Evolutionary conservation across 179 eudicot genomes (phyloP).

Genomic region (Heliamphora pulchella): DNA sequence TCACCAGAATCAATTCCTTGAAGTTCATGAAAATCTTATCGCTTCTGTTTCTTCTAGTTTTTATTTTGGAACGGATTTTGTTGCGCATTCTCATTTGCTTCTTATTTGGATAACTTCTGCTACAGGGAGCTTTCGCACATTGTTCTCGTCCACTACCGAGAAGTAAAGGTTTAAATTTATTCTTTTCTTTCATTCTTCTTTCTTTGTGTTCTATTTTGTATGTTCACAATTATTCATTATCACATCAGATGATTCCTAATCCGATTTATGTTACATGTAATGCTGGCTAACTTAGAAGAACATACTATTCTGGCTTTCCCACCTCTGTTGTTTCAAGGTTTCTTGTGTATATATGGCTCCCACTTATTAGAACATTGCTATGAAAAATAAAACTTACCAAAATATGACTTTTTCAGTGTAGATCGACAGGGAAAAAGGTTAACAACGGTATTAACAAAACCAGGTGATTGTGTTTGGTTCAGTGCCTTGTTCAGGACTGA

Average conservation of each 20-base stretch:
- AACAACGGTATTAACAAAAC: too few species aligned
- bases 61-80: neutral
- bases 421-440: too few species aligned
- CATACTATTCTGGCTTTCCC: neutral
- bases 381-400: neutral
- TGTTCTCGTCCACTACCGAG: constrained; percentile 78
- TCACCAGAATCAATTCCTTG: neutral
- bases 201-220: neutral
- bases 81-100: constrained; percentile 11
- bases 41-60: neutral
- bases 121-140: constrained; percentile 64
- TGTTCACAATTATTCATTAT: neutral
- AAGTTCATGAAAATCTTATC: neutral
- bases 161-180: constrained; percentile 49
- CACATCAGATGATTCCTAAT: too few species aligned
- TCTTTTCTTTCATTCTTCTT: neutral
- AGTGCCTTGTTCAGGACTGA: too few species aligned
- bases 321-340: neutral
- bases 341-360: neutral
- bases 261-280: too few species aligned
- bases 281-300: constrained; percentile 2
- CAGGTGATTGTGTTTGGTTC: too few species aligned
- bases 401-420: too few species aligned
- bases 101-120: constrained; percentile 17
- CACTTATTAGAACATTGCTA: neutral